Evolutionary conservation across 108 stramenopile genomes (phyloP), one percentile per base, ranked within the genome.

Genomic region (Conticribra weissflogii): DNA sequence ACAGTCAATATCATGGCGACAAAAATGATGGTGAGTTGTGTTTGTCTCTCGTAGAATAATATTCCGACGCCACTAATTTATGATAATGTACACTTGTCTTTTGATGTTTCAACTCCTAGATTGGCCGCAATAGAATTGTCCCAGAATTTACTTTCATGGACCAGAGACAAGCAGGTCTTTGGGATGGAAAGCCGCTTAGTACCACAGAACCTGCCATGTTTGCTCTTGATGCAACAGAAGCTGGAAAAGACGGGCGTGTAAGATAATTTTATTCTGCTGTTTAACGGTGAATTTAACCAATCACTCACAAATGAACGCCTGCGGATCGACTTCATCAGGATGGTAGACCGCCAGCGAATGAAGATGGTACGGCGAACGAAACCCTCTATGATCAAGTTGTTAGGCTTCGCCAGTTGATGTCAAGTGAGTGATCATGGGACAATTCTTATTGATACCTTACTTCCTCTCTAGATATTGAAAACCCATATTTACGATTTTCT

Each of bases 81-180:
- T 41, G 36, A 12, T 12, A 41, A 4, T 63, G 62, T 15, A 5
- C 25, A n/a, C n/a, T 50, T 9, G 45, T 5, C 12, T 12, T 29
- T 49, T 44, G 14, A 55, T 46, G 21, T 60, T 59, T 8, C 44
- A 30, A 16, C 45, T n/a, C 8, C 9, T 21, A 72, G 48, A 46
- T 71, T 49, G 79, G 79, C 19, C 72, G 80, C 2, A 76, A 87
- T 47, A 54, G 82, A 27, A 50, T 85, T 49, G 64, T 85, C 12
- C 86, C 86, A 21, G 86, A 87, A 66, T 87, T 83, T 34, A 82
- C 77, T 3, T 87, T 76, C 55, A 78, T 87, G 81, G 86, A 85
- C 66, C 81, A 60, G 2, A 57, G 82, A 61, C 81, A 66, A 12
- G 59, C 59, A 1, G 86, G 86, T n/a, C 24, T 59, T 8, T 87